phyloP scores from a whole-genome alignment of 1,284 basidiomycete species.

The Apiotrichum laibachii region DNA sequence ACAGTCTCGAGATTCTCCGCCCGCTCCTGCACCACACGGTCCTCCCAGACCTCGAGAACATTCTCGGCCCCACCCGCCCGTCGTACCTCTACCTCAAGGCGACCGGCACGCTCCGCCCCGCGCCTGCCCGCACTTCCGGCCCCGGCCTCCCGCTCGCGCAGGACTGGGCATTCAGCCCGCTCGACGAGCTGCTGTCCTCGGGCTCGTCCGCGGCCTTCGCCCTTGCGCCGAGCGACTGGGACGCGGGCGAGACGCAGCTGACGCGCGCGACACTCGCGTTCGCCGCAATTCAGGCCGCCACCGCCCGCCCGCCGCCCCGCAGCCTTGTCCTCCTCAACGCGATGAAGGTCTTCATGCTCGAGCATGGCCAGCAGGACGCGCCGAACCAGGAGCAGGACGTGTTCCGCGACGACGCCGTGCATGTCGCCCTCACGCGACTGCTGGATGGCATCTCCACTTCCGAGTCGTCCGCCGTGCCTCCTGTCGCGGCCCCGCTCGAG shows the following conservation, averaged over 20 bases:
- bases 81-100: constrained; percentile 49
- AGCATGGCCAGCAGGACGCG: constrained; percentile 57
- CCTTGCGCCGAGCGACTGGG: constrained; percentile 67
- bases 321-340: constrained; percentile 62
- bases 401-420: constrained; percentile 57
- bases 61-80: constrained; percentile 45
- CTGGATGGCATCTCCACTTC: constrained; percentile 46
- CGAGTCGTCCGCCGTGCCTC: too few species aligned
- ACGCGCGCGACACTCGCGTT: constrained; percentile 66
- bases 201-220: constrained; percentile 70
- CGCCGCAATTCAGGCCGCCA: constrained; percentile 29
- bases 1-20: constrained; percentile 47
- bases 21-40: constrained; percentile 51
- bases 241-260: constrained; percentile 74
- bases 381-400: constrained; percentile 56
- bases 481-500: constrained; percentile 56
- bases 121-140: constrained; percentile 4
- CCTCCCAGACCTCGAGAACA: constrained; percentile 38
- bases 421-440: constrained; percentile 60
- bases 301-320: neutral
- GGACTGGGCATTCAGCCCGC: constrained; percentile 71
- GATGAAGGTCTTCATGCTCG: constrained; percentile 95
- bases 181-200: constrained; percentile 79
- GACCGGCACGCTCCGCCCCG: constrained; percentile 49
- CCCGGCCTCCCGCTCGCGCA: constrained; percentile 62